Evolutionary conservation across 1,139 yeast genomes (phyloP).

Genomic region (Nakaseomyces kungkrabaensis): DNA sequence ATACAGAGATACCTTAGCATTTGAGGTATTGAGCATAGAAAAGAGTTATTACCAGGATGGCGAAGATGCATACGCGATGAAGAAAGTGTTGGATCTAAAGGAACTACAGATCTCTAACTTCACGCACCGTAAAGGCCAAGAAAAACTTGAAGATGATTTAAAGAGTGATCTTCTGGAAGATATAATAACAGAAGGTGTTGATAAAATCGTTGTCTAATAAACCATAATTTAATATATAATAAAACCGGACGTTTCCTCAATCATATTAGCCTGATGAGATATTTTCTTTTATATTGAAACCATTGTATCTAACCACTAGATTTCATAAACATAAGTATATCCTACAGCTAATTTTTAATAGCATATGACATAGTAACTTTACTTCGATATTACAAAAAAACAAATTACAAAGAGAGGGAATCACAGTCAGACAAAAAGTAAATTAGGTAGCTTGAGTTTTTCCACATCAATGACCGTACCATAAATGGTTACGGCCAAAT

Average conservation of each 20-base stretch:
- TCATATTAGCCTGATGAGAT: too few relatives aligned
- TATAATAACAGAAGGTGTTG: slow-evolving; percentile 21
- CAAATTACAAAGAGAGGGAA: neutral
- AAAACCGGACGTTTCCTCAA: too few relatives aligned
- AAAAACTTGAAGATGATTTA: slow-evolving; percentile 44
- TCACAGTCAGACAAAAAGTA: slow-evolving; percentile 28
- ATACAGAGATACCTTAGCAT: slow-evolving; percentile 75
- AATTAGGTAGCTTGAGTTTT: slow-evolving; percentile 69
- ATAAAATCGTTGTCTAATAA: slow-evolving; percentile 15
- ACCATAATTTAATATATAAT: too few relatives aligned
- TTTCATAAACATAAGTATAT: too few relatives aligned
- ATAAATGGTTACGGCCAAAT: slow-evolving; percentile 35
- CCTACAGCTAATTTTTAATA: neutral
- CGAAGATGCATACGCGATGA: slow-evolving; percentile 98
- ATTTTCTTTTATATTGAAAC: too few relatives aligned
- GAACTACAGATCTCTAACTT: slow-evolving; percentile 50
- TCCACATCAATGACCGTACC: slow-evolving; percentile 54
- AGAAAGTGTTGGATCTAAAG: slow-evolving; percentile 48
- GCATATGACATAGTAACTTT: neutral
- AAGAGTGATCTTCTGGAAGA: slow-evolving; percentile 34
- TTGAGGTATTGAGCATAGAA: slow-evolving; percentile 74
- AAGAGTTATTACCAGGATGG: slow-evolving; percentile 90
- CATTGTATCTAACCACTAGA: too few relatives aligned
- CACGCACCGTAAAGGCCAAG: slow-evolving; percentile 31
- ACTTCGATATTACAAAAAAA: neutral